phyloP scores from a whole-genome alignment of 257 asterid genomes.

The Solanum chiquidenum region DNA sequence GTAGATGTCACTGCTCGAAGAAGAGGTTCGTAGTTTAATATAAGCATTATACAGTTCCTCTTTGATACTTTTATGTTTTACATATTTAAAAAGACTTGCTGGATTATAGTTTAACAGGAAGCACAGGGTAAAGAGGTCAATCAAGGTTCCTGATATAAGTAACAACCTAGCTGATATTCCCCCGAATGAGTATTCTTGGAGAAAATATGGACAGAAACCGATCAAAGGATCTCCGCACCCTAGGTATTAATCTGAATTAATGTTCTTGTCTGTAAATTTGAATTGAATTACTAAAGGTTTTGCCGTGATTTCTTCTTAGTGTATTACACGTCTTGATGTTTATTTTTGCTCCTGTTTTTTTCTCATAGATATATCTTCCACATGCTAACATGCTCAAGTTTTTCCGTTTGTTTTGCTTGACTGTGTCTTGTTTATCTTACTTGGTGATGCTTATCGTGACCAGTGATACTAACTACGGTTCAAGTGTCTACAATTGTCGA shows the following conservation, averaged over 20 bases:
- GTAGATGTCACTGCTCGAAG: constrained; percentile 80
- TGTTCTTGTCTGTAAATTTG: background rate
- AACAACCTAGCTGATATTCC: constrained; percentile 69
- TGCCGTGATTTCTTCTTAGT: background rate
- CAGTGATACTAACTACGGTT: no score
- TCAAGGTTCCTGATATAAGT: constrained; percentile 61
- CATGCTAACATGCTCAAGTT: background rate
- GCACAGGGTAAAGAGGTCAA: constrained; percentile 52
- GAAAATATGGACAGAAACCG: constrained; percentile 73
- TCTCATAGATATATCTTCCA: background rate
- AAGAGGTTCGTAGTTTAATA: constrained; percentile 44
- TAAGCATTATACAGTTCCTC: background rate
- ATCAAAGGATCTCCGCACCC: constrained; percentile 76
- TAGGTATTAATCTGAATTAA: constrained; percentile 22
- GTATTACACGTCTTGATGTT: background rate
- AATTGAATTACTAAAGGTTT: background rate
- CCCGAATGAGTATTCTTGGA: constrained; percentile 60
- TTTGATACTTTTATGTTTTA: background rate
- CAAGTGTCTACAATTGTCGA: no score
- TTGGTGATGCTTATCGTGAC: no score
- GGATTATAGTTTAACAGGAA: constrained; percentile 28
- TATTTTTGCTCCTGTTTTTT: background rate
- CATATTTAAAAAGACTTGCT: background rate
- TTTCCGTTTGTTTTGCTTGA: background rate
- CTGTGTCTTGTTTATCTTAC: background rate